Conservation (phyloP, 2,329 filamentous ascomycete genomes). For the Chaetomium sp. region DNA sequence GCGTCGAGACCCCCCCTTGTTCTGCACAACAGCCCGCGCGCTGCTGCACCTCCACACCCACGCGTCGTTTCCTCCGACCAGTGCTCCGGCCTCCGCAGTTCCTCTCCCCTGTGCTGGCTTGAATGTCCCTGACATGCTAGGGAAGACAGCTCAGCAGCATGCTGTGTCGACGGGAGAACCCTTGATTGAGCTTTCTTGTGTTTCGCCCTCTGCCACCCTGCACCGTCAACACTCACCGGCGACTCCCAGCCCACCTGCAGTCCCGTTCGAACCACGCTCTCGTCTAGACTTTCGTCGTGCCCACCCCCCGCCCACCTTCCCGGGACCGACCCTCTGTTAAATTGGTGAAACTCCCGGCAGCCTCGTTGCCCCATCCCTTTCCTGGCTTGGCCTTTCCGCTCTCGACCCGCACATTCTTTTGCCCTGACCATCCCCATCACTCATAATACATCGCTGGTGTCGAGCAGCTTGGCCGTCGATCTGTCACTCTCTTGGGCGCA, state of each 20-base stretch:
- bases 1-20: not conserved
- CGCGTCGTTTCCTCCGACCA: slow-evolving; percentile 2
- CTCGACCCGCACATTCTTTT: slow-evolving; percentile 25
- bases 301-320: slow-evolving; percentile 11
- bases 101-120: slow-evolving; percentile 13
- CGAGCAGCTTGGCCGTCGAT: too few species aligned
- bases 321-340: slow-evolving; percentile 23
- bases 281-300: not conserved
- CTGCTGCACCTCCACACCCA: slow-evolving; percentile 1
- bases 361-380: slow-evolving; percentile 16
- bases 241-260: not conserved
- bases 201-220: slow-evolving; percentile 22
- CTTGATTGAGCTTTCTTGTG: slow-evolving; percentile 14
- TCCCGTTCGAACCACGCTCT: not conserved
- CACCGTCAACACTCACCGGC: slow-evolving; percentile 9
- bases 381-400: slow-evolving; percentile 20
- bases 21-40: not conserved
- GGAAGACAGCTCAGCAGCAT: slow-evolving; percentile 6
- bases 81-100: not conserved
- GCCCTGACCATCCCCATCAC: slow-evolving; percentile 7
- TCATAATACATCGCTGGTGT: not conserved
- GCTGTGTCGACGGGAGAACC: slow-evolving; percentile 7
- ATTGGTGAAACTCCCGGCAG: slow-evolving; percentile 23
- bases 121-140: slow-evolving; percentile 14
- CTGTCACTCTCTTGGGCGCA: too few species aligned